Base-by-base conservation (phyloP, 2,329 filamentous ascomycete genomes). In the Ophiosphaerella herpotricha region DNA sequence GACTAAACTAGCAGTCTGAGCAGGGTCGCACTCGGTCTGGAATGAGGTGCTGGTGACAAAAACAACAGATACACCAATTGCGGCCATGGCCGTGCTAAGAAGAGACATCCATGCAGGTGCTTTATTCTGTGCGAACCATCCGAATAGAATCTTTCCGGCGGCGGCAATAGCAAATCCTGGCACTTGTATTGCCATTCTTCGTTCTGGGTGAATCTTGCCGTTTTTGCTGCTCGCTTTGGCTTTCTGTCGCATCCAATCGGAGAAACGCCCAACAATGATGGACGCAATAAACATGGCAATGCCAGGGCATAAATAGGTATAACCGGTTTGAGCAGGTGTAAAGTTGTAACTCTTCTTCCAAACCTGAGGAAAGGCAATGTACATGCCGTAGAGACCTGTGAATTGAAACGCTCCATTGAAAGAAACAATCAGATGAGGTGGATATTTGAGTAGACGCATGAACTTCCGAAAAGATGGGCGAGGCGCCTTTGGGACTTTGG, bases 11-110 rank as follows among this genome's bases (percentile, higher is more conserved):
- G 76, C 76, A 13, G 75, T 71, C 40, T 74, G 71, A 37, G 68
- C 56, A 9, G 72, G 69, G 2, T 72, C 67, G 45, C 71, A 75
- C 48, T 76, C 73, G 11, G 75, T 77, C 35, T 76, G 67, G 51
- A 75, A 78, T 1, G 73, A 72, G 0, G 74, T 76, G 18, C 68
- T 75, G 2, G 74, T 71, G 14, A 77, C 72, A 48, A 77, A 75
- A 37, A 77, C 74, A 54, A 75, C 34, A 8, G 61, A 61, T 7
- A 57, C 74, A 6, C 73, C 73, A 49, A 74, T 72, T 6, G 74
- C 74, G 31, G 75, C 70, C 64, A 50, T 64, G 63, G 71, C 57
- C 14, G 58, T 45, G 12, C 57, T 55, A 23, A 58, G 50, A 8
- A 61, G 60, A 12, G 50, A 48, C 14, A 49, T 50, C 13, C 54